Conservation (phyloP, 2,329 filamentous ascomycete species). For the Exophiala spinifera region DNA sequence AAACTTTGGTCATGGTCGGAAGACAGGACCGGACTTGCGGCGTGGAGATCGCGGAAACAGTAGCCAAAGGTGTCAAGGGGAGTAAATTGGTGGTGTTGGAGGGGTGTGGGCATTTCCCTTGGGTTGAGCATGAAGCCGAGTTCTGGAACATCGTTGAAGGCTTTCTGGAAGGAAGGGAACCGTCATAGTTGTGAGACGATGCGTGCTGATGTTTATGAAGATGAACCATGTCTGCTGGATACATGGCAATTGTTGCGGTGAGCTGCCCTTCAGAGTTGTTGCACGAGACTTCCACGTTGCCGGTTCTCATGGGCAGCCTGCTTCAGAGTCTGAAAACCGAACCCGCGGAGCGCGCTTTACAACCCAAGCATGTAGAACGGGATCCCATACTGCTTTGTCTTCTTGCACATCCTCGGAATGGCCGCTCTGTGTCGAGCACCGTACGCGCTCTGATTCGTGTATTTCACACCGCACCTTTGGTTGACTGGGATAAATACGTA, state of each 20-base stretch:
- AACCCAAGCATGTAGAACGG: conserved; percentile 10
- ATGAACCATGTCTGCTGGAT: too few relatives aligned
- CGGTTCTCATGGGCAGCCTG: background rate
- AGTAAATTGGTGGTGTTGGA: conserved; percentile 21
- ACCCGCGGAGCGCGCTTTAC: conserved; percentile 15
- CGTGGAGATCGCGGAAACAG: conserved; percentile 22
- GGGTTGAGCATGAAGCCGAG: conserved; percentile 29
- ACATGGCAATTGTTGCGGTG: too few relatives aligned
- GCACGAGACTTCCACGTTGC: background rate
- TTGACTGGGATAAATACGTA: background rate
- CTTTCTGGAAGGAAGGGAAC: conserved; percentile 17
- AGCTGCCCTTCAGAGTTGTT: background rate
- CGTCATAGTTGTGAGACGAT: too few relatives aligned
- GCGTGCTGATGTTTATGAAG: too few relatives aligned
- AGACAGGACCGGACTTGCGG: conserved; percentile 29
- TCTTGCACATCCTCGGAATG: conserved; percentile 1
- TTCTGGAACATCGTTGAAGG: conserved; percentile 15
- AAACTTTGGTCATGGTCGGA: conserved; percentile 31
- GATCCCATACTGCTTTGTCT: conserved; percentile 16
- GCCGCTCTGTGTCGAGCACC: background rate
- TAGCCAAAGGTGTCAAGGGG: conserved; percentile 20
- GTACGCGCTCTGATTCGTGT: background rate
- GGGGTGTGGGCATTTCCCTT: conserved; percentile 33
- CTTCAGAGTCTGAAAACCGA: conserved; percentile 1
- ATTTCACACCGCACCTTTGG: background rate